Percentiles rank a stretch among this genome's conserved stretches.
Conservation (phyloP, 768 basidiomycete species). For the Trametes cingulata region DNA sequence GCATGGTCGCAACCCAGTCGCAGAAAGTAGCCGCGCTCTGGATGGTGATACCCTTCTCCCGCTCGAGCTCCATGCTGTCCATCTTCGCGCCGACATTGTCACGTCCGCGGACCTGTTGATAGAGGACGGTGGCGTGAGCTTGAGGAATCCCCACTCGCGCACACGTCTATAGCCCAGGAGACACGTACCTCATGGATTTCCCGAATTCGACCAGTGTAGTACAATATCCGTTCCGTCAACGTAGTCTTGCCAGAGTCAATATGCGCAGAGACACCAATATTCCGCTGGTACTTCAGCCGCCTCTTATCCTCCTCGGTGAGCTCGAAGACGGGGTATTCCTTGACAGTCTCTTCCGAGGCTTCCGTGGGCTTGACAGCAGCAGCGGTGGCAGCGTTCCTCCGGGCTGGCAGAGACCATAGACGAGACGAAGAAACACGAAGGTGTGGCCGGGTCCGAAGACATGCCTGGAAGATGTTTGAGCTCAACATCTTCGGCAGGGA, state of each 20-base stretch:
- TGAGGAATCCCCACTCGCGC: background rate
- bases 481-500: conserved; percentile 18
- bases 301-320: conserved; percentile 66
- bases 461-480: conserved; percentile 18
- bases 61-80: conserved; percentile 99
- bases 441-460: conserved; percentile 19
- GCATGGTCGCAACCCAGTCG: conserved; percentile 83
- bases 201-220: conserved; percentile 92
- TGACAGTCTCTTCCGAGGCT: conserved; percentile 12
- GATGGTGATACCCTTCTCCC: conserved; percentile 99
- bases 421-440: conserved; percentile 1
- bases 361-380: conserved; percentile 23
- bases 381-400: conserved; percentile 27
- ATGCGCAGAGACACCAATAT: conserved; percentile 95
- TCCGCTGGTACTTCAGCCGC: conserved; percentile 77
- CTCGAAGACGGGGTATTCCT: conserved; percentile 25
- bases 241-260: conserved; percentile 99
- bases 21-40: conserved; percentile 99
- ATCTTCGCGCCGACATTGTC: conserved; percentile 99
- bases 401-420: conserved; percentile 11
- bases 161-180: background rate
- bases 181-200: conserved; percentile 94
- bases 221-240: conserved; percentile 92
- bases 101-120: conserved; percentile 86
- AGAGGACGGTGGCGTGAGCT: background rate